Base-by-base conservation (phyloP, 495 filamentous ascomycete species). In the Annulohypoxylon nitens region DNA sequence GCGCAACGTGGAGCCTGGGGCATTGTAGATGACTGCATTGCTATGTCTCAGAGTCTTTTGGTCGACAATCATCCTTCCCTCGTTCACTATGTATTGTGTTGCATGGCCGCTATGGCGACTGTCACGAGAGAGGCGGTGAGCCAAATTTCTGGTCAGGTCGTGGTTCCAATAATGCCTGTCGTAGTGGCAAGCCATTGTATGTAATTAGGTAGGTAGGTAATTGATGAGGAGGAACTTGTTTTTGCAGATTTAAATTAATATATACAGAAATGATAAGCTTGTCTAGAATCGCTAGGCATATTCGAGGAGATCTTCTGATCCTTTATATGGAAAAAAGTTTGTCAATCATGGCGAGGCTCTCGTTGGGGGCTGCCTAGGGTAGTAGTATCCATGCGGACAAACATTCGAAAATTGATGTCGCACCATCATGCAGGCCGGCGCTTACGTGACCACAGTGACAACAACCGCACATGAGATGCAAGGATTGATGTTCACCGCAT, bases 11-110 rank as follows among this genome's bases (percentile, higher is more conserved):
- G 72, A 73, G 0, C 67, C 70, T 0, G 77, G 75, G 0, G 76
- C 61, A 54, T 81, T 79, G 73, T 79, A 79, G 67, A 81, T 77
- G 64, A 79, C 20, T 6, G 78, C 71, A 45, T 76, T 75, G 64
- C 34, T 65, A 33, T 70, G 20, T 30, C 50, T 50, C 4, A 75
- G 39, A 8, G 63, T 50, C 10, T 47, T 57, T 23, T 71, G 48
- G 30, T 75, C 50, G 26, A 78, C 4, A 10, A 57, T 23, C 48
- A 78, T 67, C 8, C 51, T 68, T 0, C 76, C 76, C 2, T 75
- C 57, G 58, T 78, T 76, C 45, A 76, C 55, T 14, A 78, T 76
- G 63, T 75, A 73, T 14, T 61, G 61, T 1, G 69, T 73, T 9
- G 69, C 59, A 2, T 74, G 60, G 39, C 33, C 7, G 41, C 39